Conservation (phyloP, 331 rosid species). For the Malus hybrid region DNA sequence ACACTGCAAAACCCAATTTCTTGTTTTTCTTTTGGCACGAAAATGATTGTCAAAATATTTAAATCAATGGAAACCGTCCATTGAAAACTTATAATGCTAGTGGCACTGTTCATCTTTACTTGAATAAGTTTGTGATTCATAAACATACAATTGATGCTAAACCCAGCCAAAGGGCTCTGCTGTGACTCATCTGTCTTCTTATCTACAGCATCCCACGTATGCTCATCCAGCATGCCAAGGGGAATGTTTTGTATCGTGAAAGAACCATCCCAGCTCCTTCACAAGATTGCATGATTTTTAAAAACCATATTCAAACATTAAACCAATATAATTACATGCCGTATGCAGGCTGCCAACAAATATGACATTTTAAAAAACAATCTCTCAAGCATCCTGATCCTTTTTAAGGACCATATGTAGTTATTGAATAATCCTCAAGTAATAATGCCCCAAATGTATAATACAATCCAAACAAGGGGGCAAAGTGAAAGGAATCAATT, state of each 20-base stretch:
- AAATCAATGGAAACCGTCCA: neutral
- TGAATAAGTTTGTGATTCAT: slow-evolving; percentile 2
- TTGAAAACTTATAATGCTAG: neutral
- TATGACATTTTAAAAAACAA: neutral
- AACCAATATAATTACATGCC: neutral
- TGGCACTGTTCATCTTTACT: neutral
- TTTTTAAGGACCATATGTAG: neutral
- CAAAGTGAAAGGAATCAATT: neutral
- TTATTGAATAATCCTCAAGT: neutral
- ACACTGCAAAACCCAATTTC: neutral
- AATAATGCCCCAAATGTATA: neutral
- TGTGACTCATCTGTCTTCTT: slow-evolving; percentile 2
- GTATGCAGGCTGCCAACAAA: neutral
- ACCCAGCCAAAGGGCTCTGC: slow-evolving; percentile 3
- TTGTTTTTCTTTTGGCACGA: neutral
- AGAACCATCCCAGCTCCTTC: neutral
- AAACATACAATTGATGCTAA: slow-evolving; percentile 37
- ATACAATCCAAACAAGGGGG: neutral
- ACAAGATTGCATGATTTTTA: neutral
- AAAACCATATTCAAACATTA: neutral
- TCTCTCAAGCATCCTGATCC: neutral
- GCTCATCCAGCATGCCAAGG: neutral
- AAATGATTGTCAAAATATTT: neutral
- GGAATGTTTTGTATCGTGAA: neutral
- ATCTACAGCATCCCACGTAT: slow-evolving; percentile 15